Conservation (phyloP, 2,329 filamentous ascomycete genomes). For the Phialocephala sp. region DNA sequence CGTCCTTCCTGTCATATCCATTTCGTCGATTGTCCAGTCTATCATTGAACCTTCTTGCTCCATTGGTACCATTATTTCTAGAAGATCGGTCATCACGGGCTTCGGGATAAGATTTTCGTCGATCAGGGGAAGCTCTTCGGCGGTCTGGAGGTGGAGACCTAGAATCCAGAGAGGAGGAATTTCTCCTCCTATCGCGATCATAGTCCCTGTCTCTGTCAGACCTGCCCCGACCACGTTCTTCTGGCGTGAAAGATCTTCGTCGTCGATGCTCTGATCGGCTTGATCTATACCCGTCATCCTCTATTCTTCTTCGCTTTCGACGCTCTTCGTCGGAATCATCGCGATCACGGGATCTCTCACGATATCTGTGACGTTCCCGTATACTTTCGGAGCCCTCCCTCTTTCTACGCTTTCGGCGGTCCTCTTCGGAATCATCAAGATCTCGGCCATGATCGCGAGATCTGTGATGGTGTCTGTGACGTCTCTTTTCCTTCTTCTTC, state of each 20-base stretch:
- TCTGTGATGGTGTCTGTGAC: conserved; percentile 48
- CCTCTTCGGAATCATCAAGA: conserved; percentile 37
- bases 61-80: no score
- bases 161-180: not conserved
- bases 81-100: no score
- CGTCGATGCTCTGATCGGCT: conserved; percentile 45
- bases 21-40: not conserved
- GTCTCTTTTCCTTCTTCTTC: conserved; percentile 52
- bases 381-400: not conserved
- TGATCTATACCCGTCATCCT: conserved; percentile 47
- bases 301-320: conserved; percentile 19
- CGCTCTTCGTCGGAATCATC: conserved; percentile 45
- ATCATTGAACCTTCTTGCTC: no score
- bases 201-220: conserved; percentile 30
- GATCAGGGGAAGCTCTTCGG: conserved; percentile 6
- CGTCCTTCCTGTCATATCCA: conserved; percentile 38
- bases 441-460: conserved; percentile 39
- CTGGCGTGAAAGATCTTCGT: conserved; percentile 50
- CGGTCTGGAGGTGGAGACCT: not conserved
- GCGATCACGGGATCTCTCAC: conserved; percentile 43
- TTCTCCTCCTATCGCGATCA: conserved; percentile 18
- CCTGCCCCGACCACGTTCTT: conserved; percentile 31
- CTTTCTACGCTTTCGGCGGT: conserved; percentile 53
- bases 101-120: not conserved
- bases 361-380: conserved; percentile 46